phyloP scores from a whole-genome alignment of 352 stramenopile species.

The Blastocystis sp. region DNA sequence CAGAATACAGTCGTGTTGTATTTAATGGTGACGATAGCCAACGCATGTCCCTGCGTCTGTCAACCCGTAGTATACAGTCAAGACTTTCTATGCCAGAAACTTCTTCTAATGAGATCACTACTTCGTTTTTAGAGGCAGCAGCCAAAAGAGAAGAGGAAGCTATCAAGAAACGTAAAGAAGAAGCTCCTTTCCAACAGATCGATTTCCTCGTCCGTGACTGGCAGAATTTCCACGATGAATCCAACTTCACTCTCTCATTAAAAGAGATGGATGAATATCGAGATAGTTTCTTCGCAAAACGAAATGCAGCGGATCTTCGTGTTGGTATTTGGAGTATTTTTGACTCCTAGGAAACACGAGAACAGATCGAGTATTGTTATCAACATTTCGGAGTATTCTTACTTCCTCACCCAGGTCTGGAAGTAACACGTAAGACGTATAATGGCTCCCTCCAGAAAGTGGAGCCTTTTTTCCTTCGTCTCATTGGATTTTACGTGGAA shows the following conservation, averaged over 20 bases:
- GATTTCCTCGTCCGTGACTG: constrained; percentile 97
- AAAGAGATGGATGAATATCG: constrained; percentile 88
- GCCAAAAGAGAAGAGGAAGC: constrained; percentile 58
- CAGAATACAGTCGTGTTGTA: constrained; percentile 70
- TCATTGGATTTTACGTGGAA: constrained; percentile 87
- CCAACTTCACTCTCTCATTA: not conserved
- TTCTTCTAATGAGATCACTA: constrained; percentile 46
- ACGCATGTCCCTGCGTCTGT: constrained; percentile 58
- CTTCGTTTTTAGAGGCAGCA: constrained; percentile 39
- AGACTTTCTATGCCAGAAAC: constrained; percentile 40
- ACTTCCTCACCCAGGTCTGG: constrained; percentile 88
- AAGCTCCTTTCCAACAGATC: constrained; percentile 87
- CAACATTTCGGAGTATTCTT: constrained; percentile 86
- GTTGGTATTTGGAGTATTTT: not conserved
- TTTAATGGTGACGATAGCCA: constrained; percentile 15
- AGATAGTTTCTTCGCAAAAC: constrained; percentile 79
- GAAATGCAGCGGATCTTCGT: constrained; percentile 82
- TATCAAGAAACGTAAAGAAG: constrained; percentile 62
- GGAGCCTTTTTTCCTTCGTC: constrained; percentile 81
- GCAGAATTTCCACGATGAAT: constrained; percentile 65
- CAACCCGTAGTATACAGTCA: not conserved
- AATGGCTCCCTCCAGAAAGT: constrained; percentile 86
- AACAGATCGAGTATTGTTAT: constrained; percentile 93
- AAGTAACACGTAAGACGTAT: constrained; percentile 91
- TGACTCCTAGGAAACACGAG: constrained; percentile 73